phyloP scores from a whole-genome alignment of 1,139 yeast genomes.

The Candida albicans region DNA sequence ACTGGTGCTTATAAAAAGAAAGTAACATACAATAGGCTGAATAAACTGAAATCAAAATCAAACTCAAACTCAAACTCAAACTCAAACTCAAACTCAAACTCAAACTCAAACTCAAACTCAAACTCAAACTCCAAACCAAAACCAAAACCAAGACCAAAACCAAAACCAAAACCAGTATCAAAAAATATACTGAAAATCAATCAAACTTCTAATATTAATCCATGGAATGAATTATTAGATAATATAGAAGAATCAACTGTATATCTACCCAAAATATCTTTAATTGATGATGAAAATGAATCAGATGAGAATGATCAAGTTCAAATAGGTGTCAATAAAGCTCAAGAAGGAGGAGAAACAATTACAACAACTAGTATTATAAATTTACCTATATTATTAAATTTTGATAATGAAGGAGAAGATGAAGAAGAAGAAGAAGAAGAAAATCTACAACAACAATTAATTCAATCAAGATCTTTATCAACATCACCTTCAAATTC shows the following conservation, averaged over 20 bases:
- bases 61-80: not conserved
- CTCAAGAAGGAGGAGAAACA: too few relatives aligned
- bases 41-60: too few relatives aligned
- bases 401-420: not conserved
- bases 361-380: too few relatives aligned
- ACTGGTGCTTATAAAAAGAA: too few relatives aligned
- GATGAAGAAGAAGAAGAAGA: conserved; percentile 1
- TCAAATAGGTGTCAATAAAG: too few relatives aligned
- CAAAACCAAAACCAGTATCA: not conserved
- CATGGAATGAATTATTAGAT: conserved; percentile 24
- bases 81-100: not conserved
- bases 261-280: conserved; percentile 3
- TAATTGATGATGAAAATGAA: conserved; percentile 7
- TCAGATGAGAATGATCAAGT: not conserved
- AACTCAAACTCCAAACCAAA: too few relatives aligned
- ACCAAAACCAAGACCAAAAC: not conserved
- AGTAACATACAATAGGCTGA: too few relatives aligned
- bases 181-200: not conserved
- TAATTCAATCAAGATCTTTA: not conserved
- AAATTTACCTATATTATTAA: too few relatives aligned
- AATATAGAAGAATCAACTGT: conserved; percentile 12
- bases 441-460: not conserved
- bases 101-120: too few relatives aligned
- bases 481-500: not conserved
- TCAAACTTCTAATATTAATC: conserved; percentile 13